Evolutionary conservation across 208 protist species (phyloP), one percentile per base, ranked within the genome.

Genomic region (Balamuthia mandrillaris): DNA sequence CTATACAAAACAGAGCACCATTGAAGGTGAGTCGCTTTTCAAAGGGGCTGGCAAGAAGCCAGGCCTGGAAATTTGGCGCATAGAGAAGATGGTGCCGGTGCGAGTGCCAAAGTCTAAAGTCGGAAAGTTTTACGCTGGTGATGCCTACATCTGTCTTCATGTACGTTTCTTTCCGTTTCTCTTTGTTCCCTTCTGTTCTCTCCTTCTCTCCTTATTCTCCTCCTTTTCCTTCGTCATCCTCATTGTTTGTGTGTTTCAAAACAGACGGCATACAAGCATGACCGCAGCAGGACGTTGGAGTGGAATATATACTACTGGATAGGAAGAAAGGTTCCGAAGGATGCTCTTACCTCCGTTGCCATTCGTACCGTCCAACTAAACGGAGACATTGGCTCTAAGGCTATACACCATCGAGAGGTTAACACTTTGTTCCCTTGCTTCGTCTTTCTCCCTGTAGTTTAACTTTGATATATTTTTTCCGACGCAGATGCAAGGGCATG

Each of bases 301-400:
- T 81, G 74, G 74, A 51, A 56, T 0, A 44, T 81, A n/a, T 51
- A 81, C 49, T 84, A 78, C n/a, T 44, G 52, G 60, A 86, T 37
- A 12, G 68, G 44, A 7, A 60, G 37, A 4, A 39, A 44, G 75
- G 77, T 56, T 33, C 86, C 72, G 18, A 79, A 47, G 79, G 79
- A 85, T 35, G 45, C 54, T 2, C 56, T 35, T 70, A 52, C 60
- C 5, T 31, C 61, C 12, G 79, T 58, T 7, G 79, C 79, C 35
- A 75, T 75, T 27, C 39, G 37, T 61, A 91, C 92, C 7, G 92
- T 96, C n/a, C 92, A 96, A 84, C 88, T 96, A 7, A 94, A 96
- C 74, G 91, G 94, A 31, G 61, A 68, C 27, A 60, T 95, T 1
- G 89, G 90, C 12, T 93, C 91, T 41, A 84, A 44, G 18, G 90